Percentiles rank a stretch among this genome's conserved stretches.
These are phyloP conservation scores for Pyrus bretschneideri DNA, from an alignment of 306 rosid species.

Conservation along the genomic window DNA sequence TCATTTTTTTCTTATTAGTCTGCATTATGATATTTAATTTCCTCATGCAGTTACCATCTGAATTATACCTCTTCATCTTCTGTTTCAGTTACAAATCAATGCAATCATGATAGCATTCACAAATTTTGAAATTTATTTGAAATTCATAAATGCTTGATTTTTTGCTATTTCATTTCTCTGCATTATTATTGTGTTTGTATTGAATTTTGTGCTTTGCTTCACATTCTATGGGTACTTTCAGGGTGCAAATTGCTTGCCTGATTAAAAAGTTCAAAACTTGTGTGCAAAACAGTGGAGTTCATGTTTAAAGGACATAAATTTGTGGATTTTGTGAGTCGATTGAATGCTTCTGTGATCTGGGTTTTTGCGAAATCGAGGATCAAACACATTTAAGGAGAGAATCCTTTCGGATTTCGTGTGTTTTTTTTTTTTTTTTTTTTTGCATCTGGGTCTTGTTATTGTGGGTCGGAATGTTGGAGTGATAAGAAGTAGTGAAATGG, in stretches of 20 bases:
- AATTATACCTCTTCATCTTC: not conserved
- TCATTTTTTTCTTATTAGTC: not conserved
- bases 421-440: not conserved
- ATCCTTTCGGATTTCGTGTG: slow-evolving; percentile 1
- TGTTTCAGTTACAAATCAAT: slow-evolving; percentile 43
- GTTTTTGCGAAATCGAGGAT: slow-evolving; percentile 20
- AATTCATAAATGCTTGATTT: slow-evolving; percentile 28
- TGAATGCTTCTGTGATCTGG: slow-evolving; percentile 22
- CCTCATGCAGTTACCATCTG: slow-evolving; percentile 26
- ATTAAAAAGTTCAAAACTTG: slow-evolving; percentile 22
- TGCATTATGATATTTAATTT: slow-evolving; percentile 4
- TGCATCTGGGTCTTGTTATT: slow-evolving; percentile 20
- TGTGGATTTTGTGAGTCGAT: slow-evolving; percentile 20
- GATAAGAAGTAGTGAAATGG: slow-evolving; percentile 20
- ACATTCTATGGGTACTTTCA: slow-evolving; percentile 20
- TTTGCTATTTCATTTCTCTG: slow-evolving; percentile 3
- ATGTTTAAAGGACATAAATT: slow-evolving; percentile 18
- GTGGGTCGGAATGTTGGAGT: slow-evolving; percentile 6
- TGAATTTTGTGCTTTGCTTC: slow-evolving; percentile 5
- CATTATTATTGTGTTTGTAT: slow-evolving; percentile 18
- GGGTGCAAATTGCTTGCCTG: slow-evolving; percentile 20
- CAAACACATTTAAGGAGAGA: slow-evolving; percentile 13
- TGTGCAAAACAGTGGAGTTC: slow-evolving; percentile 7
- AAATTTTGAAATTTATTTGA: slow-evolving; percentile 3
- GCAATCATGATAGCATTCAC: not conserved